Evolutionary conservation across 2,329 filamentous ascomycete genomes (phyloP), one percentile per base, ranked within the genome.

Genomic region (Cladosporium phlei): DNA sequence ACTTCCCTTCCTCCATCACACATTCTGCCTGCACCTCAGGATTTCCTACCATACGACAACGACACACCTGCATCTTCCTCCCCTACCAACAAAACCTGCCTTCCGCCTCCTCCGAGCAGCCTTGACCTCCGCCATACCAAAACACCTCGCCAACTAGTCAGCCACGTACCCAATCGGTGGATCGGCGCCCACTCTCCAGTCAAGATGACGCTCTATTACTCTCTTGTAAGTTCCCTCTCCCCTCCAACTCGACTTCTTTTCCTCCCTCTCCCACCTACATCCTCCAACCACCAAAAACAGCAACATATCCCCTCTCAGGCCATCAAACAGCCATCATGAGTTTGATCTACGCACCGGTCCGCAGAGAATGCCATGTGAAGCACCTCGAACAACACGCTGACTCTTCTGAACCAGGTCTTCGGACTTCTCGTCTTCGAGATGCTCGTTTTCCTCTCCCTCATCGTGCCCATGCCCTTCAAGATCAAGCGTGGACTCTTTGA

Each of bases 381-480:
- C 35, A 46, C 48, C 17, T 29, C 4, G 5, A 14, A 27, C 14
- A 16, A 17, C 2, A 24, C 57, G 47, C 59, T 57, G 38, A 48
- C 35, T 32, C 16, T 17, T 9, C 9, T 12, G 40, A 35, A 4
- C 1, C 61, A 93, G 88, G 87, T 93, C 61, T 94, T 94, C 72
- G 69, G 86, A 66, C 80, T 91, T 60, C 76, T 93, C 60, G 80
- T 93, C 70, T 76, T 82, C 61, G 87, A 93, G 81, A 91, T 93
- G 85, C 73, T 72, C 52, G 73, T 94, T 59, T 89, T 90, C 72
- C 79, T 86, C 76, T 73, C 86, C 56, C 77, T 91, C 60, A 82
- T 91, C 70, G 67, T 98, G 47, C 93, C 93, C 19, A 79, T 97
- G 60, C 93, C 93, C 35, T 96, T 95, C 74, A 82, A 78, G 55